Evolutionary conservation across 2,329 filamentous ascomycete species (phyloP).

Genomic region (Epichloe gansuensis): DNA sequence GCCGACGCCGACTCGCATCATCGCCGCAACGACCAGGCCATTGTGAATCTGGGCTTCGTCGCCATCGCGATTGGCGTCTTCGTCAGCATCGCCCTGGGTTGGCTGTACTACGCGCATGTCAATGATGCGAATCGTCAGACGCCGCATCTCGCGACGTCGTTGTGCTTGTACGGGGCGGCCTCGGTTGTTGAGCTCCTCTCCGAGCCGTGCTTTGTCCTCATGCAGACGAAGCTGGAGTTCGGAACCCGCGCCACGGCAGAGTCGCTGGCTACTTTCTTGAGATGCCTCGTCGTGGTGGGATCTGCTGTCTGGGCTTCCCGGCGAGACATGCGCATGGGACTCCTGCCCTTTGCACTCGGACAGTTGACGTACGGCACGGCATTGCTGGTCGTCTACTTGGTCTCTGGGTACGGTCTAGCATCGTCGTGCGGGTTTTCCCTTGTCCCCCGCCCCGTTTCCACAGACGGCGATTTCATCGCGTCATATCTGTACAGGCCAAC

Average conservation of each 20-base stretch:
- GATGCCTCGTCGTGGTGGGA: slow-evolving; percentile 63
- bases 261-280: slow-evolving; percentile 63
- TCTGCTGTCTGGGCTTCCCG: slow-evolving; percentile 51
- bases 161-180: slow-evolving; percentile 43
- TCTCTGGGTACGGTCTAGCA: slow-evolving; percentile 46
- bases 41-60: slow-evolving; percentile 81
- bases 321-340: slow-evolving; percentile 45
- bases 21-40: slow-evolving; percentile 47
- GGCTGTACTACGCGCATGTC: slow-evolving; percentile 50
- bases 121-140: slow-evolving; percentile 36
- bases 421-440: slow-evolving; percentile 54
- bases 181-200: slow-evolving; percentile 62
- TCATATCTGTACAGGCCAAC: slow-evolving; percentile 57
- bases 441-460: slow-evolving; percentile 31
- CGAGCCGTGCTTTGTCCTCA: slow-evolving; percentile 80
- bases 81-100: slow-evolving; percentile 50
- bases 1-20: slow-evolving; percentile 2
- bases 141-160: slow-evolving; percentile 45
- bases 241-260: slow-evolving; percentile 72
- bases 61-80: slow-evolving; percentile 55
- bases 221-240: slow-evolving; percentile 71
- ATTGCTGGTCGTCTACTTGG: slow-evolving; percentile 57
- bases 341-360: slow-evolving; percentile 79
- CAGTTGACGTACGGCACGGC: slow-evolving; percentile 63
- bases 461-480: slow-evolving; percentile 31